Conservation (phyloP, 2,329 filamentous ascomycete species). For the Epichloe brachyelytri region DNA sequence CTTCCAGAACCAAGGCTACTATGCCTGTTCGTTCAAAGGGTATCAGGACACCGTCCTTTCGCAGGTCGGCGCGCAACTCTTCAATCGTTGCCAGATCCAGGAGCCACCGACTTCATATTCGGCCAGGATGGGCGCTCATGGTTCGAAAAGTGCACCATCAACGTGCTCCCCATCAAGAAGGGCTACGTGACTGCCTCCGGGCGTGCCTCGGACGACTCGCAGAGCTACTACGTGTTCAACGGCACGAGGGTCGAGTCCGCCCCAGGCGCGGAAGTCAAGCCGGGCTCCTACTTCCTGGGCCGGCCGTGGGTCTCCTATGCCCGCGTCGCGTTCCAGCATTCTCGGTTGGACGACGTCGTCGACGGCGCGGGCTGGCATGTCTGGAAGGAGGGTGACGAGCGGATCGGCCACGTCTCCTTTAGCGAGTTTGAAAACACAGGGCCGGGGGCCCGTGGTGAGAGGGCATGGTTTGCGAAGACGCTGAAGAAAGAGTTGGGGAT, state of each 20-base stretch:
- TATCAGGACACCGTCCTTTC: slow-evolving; percentile 38
- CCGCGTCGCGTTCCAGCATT: background rate
- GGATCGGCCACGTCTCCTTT: background rate
- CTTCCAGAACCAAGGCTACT: slow-evolving; percentile 24
- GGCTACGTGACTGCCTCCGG: background rate
- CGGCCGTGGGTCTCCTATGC: background rate
- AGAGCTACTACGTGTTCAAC: background rate
- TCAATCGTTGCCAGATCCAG: slow-evolving; percentile 28
- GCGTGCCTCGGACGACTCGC: background rate
- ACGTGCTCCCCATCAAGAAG: background rate
- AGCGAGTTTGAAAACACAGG: background rate
- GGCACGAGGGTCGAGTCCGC: background rate
- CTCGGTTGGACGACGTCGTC: background rate
- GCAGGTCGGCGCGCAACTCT: slow-evolving; percentile 33
- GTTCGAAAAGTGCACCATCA: slow-evolving; percentile 24
- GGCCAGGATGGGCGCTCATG: slow-evolving; percentile 27
- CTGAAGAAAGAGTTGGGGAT: background rate
- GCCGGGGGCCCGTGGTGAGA: background rate
- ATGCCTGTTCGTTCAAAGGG: slow-evolving; percentile 31
- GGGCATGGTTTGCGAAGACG: background rate
- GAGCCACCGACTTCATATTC: slow-evolving; percentile 30
- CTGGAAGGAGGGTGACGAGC: background rate
- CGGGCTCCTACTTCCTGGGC: background rate
- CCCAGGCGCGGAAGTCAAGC: background rate
- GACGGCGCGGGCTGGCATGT: background rate